Evolutionary conservation across 2,329 filamentous ascomycete species (phyloP).

Genomic region (Saccharata proteae): DNA sequence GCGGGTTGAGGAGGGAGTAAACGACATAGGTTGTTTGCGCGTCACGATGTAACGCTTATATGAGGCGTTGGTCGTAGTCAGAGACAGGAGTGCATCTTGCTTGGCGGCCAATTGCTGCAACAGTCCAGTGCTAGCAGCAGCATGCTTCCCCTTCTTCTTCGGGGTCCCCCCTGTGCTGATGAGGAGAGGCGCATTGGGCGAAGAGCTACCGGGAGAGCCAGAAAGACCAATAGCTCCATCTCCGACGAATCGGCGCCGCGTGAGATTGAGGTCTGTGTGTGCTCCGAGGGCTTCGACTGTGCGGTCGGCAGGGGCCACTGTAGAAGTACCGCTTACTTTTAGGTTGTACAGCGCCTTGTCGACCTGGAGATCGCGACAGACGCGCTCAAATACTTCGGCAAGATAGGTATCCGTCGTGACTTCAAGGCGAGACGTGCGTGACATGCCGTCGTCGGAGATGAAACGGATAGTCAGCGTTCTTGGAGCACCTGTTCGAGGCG

Average conservation of each 20-base stretch:
- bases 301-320: slow-evolving; percentile 63
- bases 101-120: slow-evolving; percentile 56
- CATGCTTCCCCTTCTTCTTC: slow-evolving; percentile 40
- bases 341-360: slow-evolving; percentile 72
- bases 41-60: slow-evolving; percentile 72
- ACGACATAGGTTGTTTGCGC: slow-evolving; percentile 71
- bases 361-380: slow-evolving; percentile 64
- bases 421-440: slow-evolving; percentile 57
- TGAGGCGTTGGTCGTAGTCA: slow-evolving; percentile 23
- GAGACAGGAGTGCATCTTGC: slow-evolving; percentile 35
- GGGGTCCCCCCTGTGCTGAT: slow-evolving; percentile 39
- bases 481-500: slow-evolving; percentile 52
- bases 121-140: slow-evolving; percentile 36
- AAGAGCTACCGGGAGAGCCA: slow-evolving; percentile 56
- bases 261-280: slow-evolving; percentile 62
- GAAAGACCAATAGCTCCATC: slow-evolving; percentile 59
- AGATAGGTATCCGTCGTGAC: slow-evolving; percentile 76
- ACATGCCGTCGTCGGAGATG: slow-evolving; percentile 56
- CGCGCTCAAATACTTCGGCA: slow-evolving; percentile 66
- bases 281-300: slow-evolving; percentile 69
- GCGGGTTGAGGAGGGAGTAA: slow-evolving; percentile 63
- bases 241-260: slow-evolving; percentile 61
- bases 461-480: slow-evolving; percentile 64
- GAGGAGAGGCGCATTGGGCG: slow-evolving; percentile 54
- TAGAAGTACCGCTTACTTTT: slow-evolving; percentile 62